Evolutionary conservation across 2,329 filamentous ascomycete species (phyloP).

Genomic region (Didymella glomerata): DNA sequence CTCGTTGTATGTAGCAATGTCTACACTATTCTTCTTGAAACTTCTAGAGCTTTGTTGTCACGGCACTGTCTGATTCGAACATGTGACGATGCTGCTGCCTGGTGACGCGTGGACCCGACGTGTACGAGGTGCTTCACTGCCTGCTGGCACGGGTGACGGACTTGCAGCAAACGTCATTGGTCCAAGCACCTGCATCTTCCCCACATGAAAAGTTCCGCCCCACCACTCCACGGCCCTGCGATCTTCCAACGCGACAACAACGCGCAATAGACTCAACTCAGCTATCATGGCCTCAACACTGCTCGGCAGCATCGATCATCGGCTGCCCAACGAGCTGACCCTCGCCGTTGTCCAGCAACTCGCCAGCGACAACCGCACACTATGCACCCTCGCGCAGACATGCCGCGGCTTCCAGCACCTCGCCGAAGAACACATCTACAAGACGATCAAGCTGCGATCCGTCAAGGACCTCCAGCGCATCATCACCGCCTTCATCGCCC

Average conservation of each 20-base stretch:
- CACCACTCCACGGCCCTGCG: background rate
- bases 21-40: background rate
- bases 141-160: background rate
- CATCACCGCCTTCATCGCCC: slow-evolving; percentile 34
- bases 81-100: slow-evolving; percentile 2
- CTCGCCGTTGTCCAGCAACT: slow-evolving; percentile 42
- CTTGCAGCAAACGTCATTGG: slow-evolving; percentile 12
- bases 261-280: background rate
- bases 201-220: slow-evolving; percentile 8
- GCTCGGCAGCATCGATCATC: slow-evolving; percentile 24
- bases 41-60: background rate
- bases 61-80: background rate
- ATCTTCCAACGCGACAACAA: background rate
- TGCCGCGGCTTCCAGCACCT: slow-evolving; percentile 42
- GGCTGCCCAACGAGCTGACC: slow-evolving; percentile 43
- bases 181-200: background rate
- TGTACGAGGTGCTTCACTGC: background rate
- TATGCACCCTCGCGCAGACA: slow-evolving; percentile 43
- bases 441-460: slow-evolving; percentile 38
- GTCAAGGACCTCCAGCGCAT: slow-evolving; percentile 40
- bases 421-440: slow-evolving; percentile 46
- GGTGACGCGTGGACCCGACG: background rate
- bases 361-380: slow-evolving; percentile 29
- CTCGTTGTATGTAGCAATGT: background rate
- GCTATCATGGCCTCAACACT: slow-evolving; percentile 29